Evolutionary conservation across 164 flowering plant genomes (phyloP), one percentile per base, ranked within the genome.

Genomic region (Pachysandra terminalis): DNA sequence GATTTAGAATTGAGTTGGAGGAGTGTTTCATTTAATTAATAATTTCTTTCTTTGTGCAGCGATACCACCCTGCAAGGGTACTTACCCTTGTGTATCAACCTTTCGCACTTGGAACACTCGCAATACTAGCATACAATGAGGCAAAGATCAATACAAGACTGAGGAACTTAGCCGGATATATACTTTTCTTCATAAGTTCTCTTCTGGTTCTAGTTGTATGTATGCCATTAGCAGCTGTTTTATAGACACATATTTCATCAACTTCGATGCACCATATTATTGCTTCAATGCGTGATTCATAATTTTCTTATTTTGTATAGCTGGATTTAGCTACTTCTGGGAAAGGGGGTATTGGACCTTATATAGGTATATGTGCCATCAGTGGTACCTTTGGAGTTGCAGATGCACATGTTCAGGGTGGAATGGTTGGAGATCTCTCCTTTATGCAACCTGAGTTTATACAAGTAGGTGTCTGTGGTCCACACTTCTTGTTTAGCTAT

Each of bases 41-140:
- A 25, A 58, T 25, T 26, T 37, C 15, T 68, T 66, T 49, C 41
- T 7, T 21, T 66, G 41, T 81, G 80, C 53, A 88, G 96, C 15
- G 49, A 2, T 91, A 91, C 76, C 97, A 90, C 78, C 92, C 96
- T 24, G 61, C 90, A n/a, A 76, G 96, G 71, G 90, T 87, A 10
- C 92, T 90, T 48, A 82, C 94, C 14, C 83, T 90, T 0, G 90
- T 90, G 12, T 90, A 90, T 68, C 90, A 90, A 75, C 89, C 92
- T 9, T 88, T 87, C 71, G 94, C 94, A 0, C 48, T 82, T 51
- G 87, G 76, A 71, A 73, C 83, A n/a, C 77, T 90, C 69, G 79
- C 70, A 41, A 62, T 84, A 21, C 77, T 90, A 10, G 82, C 96
- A 19, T 86, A 85, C 73, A 22, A 84, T 19, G 94, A 87, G 56